Base-by-base conservation (phyloP, 768 basidiomycete genomes). In the Agrocybe chaxingu region DNA sequence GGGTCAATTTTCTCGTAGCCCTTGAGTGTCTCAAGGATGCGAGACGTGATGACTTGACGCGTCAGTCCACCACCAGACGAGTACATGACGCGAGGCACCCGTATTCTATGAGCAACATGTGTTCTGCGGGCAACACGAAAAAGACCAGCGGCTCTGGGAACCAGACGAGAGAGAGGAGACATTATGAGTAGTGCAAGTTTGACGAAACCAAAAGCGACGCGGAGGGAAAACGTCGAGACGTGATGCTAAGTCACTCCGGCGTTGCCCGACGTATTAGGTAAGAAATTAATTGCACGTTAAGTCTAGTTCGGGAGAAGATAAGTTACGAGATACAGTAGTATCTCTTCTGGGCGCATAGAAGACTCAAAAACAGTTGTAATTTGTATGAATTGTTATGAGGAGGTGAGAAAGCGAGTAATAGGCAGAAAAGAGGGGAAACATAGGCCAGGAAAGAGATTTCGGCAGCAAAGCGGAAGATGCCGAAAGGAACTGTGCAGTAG, bases 1-100 rank as follows among this genome's bases (percentile, higher is more conserved):
- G 74, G 72, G 68, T 92, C 80, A 46, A 95, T 88, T 73, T 93
- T 93, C 69, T 95, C 93, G 67, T 92, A 95, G 16, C 83, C 81
- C 74, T 89, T 88, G 66, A 97, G 70, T 42, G 93, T 85, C 52
- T 92, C 89, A 51, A 91, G 64, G 45, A 97, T 81, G 58, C 93
- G 82, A 59, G 75, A 66, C 64, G 85, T 76, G 62, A 97, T 88
- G 58, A 75, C 74, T 40, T 84, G 80, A 65, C 77, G 79, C 45
- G 82, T 78, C 53, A 94, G 77, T 34, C 79, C 79, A 24, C 81
- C 78, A 18, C 79, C 80, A 32, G 86, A 80, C 3, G 90, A 85
- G 71, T 84, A 92, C 52, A 68, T 60, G 33, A 79, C 81, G 50
- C 74, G 72, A 50, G 67, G 70, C 36, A 65, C 74, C 58, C 77